phyloP scores from a whole-genome alignment of 208 protist genomes.

The Trypanosoma grayi region DNA sequence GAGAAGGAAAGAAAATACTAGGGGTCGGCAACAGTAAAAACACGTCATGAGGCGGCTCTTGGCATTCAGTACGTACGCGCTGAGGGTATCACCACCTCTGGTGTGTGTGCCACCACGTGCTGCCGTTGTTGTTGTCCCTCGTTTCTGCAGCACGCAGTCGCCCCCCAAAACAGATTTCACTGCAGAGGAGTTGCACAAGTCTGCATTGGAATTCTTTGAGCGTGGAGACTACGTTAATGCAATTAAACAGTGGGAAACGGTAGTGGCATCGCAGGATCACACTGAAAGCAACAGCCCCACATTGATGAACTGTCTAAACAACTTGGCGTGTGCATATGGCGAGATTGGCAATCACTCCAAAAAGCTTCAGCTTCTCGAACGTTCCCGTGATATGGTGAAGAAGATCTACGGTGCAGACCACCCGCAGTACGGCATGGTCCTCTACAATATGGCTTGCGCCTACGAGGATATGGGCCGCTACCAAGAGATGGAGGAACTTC shows the following conservation, averaged over 20 bases:
- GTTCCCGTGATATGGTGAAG: constrained; percentile 54
- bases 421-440: constrained; percentile 85
- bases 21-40: neutral
- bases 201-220: constrained; percentile 42
- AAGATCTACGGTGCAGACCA: constrained; percentile 68
- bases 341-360: constrained; percentile 69
- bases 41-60: neutral
- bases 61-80: neutral
- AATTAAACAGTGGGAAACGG: constrained; percentile 68
- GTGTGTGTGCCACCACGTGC: neutral
- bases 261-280: constrained; percentile 29
- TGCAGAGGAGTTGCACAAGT: constrained; percentile 51
- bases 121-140: neutral
- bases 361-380: constrained; percentile 75
- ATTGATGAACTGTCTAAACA: constrained; percentile 83
- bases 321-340: constrained; percentile 86
- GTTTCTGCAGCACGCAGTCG: neutral
- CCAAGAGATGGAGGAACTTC: constrained; percentile 66
- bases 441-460: constrained; percentile 83
- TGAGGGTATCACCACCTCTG: neutral
- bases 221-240: constrained; percentile 62
- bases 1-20: neutral
- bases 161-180: neutral
- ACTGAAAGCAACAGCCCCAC: constrained; percentile 48
- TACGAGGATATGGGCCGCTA: constrained; percentile 77